Base-by-base conservation (phyloP, 2,329 filamentous ascomycete species). In the Ploettnerulaceae sp. region DNA sequence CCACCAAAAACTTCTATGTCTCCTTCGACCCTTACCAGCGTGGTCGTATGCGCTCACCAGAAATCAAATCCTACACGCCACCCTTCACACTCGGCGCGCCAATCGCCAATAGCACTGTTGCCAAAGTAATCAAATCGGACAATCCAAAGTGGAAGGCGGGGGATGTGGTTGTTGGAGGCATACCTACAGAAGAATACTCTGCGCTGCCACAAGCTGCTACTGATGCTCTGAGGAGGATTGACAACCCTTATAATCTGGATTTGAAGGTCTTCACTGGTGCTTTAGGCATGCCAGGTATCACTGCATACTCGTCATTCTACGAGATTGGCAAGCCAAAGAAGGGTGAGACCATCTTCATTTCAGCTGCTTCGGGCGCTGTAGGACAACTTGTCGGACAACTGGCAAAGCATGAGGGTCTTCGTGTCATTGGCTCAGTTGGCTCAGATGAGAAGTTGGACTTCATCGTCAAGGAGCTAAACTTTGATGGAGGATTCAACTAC, bases 1-100 rank as follows among this genome's bases (percentile, higher is more conserved):
- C 79, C 24, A 69, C 84, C 54, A 78, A 88, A 69, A 77, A 84
- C 57, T 76, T 84, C 60, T 88, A 85, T 66, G 53, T 54, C 28
- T 60, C 86, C 31, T 84, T 84, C 69, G 89, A 95, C 66, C 89
- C 89, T 2, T 95, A 94, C 71, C 80, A 86, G 72, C 84, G 89
- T 47, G 85, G 84, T 51, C 78, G 79, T 57, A 90, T 95, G 85
- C 82, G 87, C 37, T 67, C 73, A 37, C 62, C 84, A 5, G 65
- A 71, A 26, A 59, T 69, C 62, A 79, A 84, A 68, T 89, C 85
- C 7, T 93, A 89, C 71, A 64, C 72, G 17, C 71, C 82, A 1
- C 66, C 83, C 2, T 88, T 81, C 61, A 63, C 72, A 12, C 65
- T 86, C 36, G 73, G 74, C 63, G 67, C 77, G 57, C 78, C 86